phyloP scores from a whole-genome alignment of 331 rosid species.

The Cydonia oblonga region DNA sequence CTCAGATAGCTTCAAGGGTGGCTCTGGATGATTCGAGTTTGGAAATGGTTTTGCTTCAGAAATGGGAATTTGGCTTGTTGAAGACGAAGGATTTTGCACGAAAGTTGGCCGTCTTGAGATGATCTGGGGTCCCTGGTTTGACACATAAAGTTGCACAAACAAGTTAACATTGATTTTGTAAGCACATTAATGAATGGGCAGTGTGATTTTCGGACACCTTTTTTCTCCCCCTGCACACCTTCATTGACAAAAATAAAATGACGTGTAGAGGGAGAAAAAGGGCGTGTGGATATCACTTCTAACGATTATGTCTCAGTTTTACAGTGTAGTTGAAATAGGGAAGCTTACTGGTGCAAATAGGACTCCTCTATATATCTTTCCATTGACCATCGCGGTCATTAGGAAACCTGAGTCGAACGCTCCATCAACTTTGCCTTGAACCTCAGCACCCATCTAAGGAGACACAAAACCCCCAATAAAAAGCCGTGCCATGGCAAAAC shows the following conservation, averaged over 20 bases:
- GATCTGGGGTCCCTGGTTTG: conserved; percentile 32
- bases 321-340: neutral
- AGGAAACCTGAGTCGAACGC: conserved; percentile 78
- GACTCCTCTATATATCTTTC: conserved; percentile 64
- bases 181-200: too few relatives aligned
- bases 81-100: conserved; percentile 23
- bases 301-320: neutral
- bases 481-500: neutral
- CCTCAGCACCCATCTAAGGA: conserved; percentile 76
- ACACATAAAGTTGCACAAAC: neutral
- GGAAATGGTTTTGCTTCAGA: conserved; percentile 21
- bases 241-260: too few relatives aligned
- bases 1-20: conserved; percentile 15
- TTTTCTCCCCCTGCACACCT: too few relatives aligned
- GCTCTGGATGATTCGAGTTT: conserved; percentile 24
- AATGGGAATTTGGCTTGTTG: neutral
- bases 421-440: conserved; percentile 75
- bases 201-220: too few relatives aligned
- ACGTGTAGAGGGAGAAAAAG: too few relatives aligned
- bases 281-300: too few relatives aligned
- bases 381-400: conserved; percentile 72
- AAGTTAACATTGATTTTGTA: neutral
- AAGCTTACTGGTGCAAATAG: conserved; percentile 74
- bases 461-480: neutral
- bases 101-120: conserved; percentile 21